Base-by-base conservation (phyloP, 257 asterid species). In the Pogostemon cablin region DNA sequence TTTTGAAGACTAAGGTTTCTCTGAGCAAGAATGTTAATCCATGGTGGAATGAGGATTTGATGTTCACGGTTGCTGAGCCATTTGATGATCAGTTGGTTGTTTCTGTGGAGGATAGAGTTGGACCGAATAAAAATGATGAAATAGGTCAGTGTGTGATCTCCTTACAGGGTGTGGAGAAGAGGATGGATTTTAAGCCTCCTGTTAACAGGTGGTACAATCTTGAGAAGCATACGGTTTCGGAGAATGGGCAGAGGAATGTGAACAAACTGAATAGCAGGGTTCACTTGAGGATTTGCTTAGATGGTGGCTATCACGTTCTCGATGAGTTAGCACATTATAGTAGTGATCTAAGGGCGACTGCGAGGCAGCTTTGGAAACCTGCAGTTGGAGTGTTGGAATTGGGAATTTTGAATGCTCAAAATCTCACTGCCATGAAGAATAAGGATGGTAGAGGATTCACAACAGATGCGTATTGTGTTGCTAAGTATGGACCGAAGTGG, bases 301-400 rank as follows among this genome's bases (percentile, higher is more conserved):
- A 93, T 64, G 98, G 98, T 6, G 98, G 98, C 4, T 93, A 91
- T 66, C 99, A 93, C 77, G 98, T 93, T 75, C 96, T 93, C 75
- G 99, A 93, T 68, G 99, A 93, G 81, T 72, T 93, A 58, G 87
- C 98, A 3, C 95, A 89, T 48, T 82, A 91, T 20, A 91, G 98
- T 34, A 93, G 98, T 61, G 96, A 93, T 78, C 74, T 91, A 9
- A 85, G 88, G 75, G 74, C 97, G 6, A 82, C 98, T 0, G 88
- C 98, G 25, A 80, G 90, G 60, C 91, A 87, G 81, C 87, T 93
- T 37, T 89, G 92, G 91, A 89, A 80, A 80, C 98, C 98, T 4
- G 76, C 91, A 7, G 84, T 93, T 58, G 99, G 99, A 2, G 89
- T 87, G 43, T 82, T 93, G 5, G 99, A 91, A 68, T 54, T 95